Conservation (phyloP, 306 rosid species). For the Medicago ruthenica region DNA sequence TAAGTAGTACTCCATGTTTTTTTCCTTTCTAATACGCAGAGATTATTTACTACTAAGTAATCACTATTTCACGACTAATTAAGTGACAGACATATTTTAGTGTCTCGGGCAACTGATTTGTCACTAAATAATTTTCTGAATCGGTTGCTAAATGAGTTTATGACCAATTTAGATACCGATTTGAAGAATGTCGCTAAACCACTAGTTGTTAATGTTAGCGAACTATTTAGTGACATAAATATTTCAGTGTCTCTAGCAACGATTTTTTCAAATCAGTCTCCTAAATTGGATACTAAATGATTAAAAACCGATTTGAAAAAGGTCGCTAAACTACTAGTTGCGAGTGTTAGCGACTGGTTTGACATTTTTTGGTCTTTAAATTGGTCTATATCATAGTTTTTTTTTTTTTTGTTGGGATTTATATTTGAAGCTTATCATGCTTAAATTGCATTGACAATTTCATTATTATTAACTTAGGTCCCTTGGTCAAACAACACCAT, state of each 20-base stretch:
- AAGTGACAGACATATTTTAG: not conserved
- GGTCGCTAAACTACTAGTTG: not conserved
- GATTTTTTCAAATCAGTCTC: too few species aligned
- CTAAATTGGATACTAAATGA: too few species aligned
- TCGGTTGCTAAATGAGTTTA: too few species aligned
- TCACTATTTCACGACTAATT: not conserved
- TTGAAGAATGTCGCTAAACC: not conserved
- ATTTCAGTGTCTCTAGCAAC: not conserved
- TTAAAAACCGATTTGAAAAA: not conserved
- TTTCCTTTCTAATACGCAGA: not conserved
- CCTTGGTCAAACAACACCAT: slow-evolving; percentile 78
- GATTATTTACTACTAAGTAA: not conserved
- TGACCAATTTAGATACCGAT: not conserved
- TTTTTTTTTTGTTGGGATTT: too few species aligned
- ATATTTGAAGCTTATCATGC: too few species aligned
- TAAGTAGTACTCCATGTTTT: slow-evolving; percentile 43
- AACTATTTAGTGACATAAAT: too few species aligned
- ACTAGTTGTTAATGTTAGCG: too few species aligned
- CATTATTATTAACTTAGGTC: slow-evolving; percentile 51
- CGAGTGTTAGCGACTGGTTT: too few species aligned
- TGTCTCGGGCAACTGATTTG: not conserved
- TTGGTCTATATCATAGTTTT: too few species aligned
- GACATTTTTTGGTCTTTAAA: too few species aligned
- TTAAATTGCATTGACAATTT: not conserved
- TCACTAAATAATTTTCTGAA: too few species aligned